phyloP scores from a whole-genome alignment of 768 basidiomycete species.

The Boletus tomentosulus region DNA sequence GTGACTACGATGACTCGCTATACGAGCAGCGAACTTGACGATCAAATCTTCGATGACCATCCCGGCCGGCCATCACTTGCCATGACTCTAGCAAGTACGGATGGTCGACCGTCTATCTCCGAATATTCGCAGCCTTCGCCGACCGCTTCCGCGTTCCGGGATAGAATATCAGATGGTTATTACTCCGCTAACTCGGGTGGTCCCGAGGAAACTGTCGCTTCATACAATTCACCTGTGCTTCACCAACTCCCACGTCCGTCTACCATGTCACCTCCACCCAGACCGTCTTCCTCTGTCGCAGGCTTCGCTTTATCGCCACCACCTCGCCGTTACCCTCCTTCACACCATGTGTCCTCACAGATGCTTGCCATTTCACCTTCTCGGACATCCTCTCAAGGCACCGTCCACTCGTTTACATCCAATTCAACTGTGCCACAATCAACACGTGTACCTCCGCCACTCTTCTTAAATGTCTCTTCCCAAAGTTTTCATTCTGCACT shows the following conservation, averaged over 20 bases:
- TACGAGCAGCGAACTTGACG: conserved; percentile 41
- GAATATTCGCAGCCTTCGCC: conserved; percentile 71
- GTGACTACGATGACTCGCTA: conserved; percentile 24
- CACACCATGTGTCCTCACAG: conserved; percentile 17
- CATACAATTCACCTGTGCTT: conserved; percentile 21
- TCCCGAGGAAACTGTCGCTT: conserved; percentile 10
- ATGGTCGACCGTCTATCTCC: conserved; percentile 52
- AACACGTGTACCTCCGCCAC: conserved; percentile 15
- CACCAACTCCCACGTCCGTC: conserved; percentile 20
- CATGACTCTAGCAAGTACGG: conserved; percentile 41
- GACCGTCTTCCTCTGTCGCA: conserved; percentile 58
- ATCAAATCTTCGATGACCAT: conserved; percentile 25
- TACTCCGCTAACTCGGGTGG: conserved; percentile 27
- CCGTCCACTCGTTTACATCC: conserved; percentile 30
- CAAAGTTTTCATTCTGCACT: conserved; percentile 41
- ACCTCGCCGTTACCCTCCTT: conserved; percentile 25
- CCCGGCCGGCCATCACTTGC: conserved; percentile 45
- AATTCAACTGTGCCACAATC: conserved; percentile 23
- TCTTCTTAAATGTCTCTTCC: conserved; percentile 46
- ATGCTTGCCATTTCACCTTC: conserved; percentile 12
- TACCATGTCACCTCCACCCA: conserved; percentile 53
- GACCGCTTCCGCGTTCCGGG: conserved; percentile 77
- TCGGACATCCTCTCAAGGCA: conserved; percentile 29
- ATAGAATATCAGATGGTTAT: conserved; percentile 39
- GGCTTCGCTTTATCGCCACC: conserved; percentile 58